Percentiles rank a stretch among this genome's conserved stretches.
Conservation (phyloP, 225 moss, liverwort and hornwort species). For the Marchantia polymorpha region DNA sequence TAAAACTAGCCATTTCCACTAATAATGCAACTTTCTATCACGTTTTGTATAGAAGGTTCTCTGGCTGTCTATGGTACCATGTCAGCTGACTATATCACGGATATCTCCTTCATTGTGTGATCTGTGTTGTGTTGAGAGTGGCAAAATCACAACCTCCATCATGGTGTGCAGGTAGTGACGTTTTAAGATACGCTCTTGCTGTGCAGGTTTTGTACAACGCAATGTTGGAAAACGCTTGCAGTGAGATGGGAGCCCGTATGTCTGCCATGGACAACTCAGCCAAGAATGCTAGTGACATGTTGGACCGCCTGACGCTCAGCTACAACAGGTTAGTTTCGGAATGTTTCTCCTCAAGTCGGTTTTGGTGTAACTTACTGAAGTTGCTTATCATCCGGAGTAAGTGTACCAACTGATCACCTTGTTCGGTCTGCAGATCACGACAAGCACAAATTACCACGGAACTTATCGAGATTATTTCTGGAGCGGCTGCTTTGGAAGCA, state of each 20-base stretch:
- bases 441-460: conserved; percentile 94
- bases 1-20: too few relatives aligned
- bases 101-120: too few relatives aligned
- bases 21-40: too few relatives aligned
- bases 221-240: conserved; percentile 64
- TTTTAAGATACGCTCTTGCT: neutral
- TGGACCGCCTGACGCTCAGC: conserved; percentile 86
- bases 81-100: too few relatives aligned
- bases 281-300: conserved; percentile 93
- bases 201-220: conserved; percentile 70
- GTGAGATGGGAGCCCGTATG: conserved; percentile 99
- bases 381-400: neutral
- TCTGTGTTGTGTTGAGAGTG: too few relatives aligned
- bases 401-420: neutral
- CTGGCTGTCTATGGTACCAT: too few relatives aligned
- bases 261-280: conserved; percentile 97
- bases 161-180: too few relatives aligned
- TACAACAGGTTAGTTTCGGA: conserved; percentile 75
- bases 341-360: neutral
- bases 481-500: conserved; percentile 90
- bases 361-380: neutral
- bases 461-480: conserved; percentile 97
- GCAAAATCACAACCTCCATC: too few relatives aligned
- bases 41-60: too few relatives aligned
- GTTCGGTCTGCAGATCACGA: conserved; percentile 46